A percentile compares a stretch with the other conserved stretches of the same genome.
phyloP scores from a whole-genome alignment of 345 rosid species.

The Salix suchowensis region DNA sequence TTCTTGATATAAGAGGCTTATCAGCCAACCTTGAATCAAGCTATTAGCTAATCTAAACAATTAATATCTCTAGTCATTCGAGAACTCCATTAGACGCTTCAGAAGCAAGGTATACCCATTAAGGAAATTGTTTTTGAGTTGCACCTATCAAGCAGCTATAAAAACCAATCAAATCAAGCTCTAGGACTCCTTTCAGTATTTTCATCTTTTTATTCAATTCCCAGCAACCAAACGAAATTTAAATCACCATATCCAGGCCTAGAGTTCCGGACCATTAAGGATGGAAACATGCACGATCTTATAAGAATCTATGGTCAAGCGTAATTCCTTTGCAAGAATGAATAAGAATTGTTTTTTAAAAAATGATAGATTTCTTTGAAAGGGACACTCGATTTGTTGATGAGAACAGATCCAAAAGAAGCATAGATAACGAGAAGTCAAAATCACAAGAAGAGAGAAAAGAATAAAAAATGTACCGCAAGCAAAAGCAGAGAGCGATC shows the following conservation, averaged over 20 bases:
- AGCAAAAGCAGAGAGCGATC: background rate
- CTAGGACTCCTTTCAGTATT: background rate
- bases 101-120: background rate
- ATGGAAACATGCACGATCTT: background rate
- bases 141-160: background rate
- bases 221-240: background rate
- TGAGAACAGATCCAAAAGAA: background rate
- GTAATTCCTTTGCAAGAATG: background rate
- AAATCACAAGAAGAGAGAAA: background rate
- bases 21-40: background rate
- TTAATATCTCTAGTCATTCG: background rate
- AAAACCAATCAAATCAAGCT: background rate
- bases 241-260: background rate
- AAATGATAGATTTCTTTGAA: background rate
- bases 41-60: background rate
- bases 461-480: background rate
- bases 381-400: background rate
- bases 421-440: background rate
- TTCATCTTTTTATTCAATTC: background rate
- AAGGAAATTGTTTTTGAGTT: background rate
- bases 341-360: background rate
- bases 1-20: background rate
- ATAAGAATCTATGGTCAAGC: background rate
- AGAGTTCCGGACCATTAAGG: background rate
- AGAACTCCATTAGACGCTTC: background rate